These are phyloP conservation scores for Torrubiella hemipterigena DNA, from an alignment of 2,329 filamentous ascomycete species.

Conservation along the genomic window DNA sequence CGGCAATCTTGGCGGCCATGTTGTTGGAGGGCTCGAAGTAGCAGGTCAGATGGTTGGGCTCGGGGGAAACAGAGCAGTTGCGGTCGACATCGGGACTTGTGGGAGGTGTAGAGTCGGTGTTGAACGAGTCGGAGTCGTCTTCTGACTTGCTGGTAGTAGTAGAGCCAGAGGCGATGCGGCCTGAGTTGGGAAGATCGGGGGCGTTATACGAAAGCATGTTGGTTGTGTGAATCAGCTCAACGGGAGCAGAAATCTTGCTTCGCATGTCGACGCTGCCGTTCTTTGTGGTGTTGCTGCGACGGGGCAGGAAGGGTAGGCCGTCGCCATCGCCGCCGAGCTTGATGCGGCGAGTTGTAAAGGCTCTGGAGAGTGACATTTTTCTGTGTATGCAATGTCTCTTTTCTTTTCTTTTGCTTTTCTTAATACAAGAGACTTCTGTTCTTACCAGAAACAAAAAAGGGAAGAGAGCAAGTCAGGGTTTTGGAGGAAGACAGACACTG, in stretches of 20 bases:
- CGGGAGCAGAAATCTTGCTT: slow-evolving; percentile 73
- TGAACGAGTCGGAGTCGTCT: slow-evolving; percentile 60
- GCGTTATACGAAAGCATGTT: slow-evolving; percentile 95
- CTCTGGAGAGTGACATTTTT: slow-evolving; percentile 49
- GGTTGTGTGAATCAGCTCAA: slow-evolving; percentile 83
- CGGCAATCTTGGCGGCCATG: slow-evolving; percentile 27
- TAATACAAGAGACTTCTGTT: too few species aligned
- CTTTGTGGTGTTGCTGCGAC: slow-evolving; percentile 40
- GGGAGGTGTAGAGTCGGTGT: slow-evolving; percentile 47
- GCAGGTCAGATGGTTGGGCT: slow-evolving; percentile 55
- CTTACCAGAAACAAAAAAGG: too few species aligned
- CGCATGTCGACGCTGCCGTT: slow-evolving; percentile 32
- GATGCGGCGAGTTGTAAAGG: slow-evolving; percentile 57
- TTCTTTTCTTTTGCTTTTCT: too few species aligned
- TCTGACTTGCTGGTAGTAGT: slow-evolving; percentile 51
- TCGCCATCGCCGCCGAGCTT: slow-evolving; percentile 39
- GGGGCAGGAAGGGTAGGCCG: slow-evolving; percentile 28
- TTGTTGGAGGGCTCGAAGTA: slow-evolving; percentile 48
- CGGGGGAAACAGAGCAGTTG: slow-evolving; percentile 40
- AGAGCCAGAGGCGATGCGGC: slow-evolving; percentile 34
- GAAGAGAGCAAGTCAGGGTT: too few species aligned
- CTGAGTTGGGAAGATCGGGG: slow-evolving; percentile 57
- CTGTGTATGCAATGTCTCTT: too few species aligned
- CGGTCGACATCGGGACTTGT: slow-evolving; percentile 57
- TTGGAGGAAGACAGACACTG: too few species aligned